phyloP scores from a whole-genome alignment of 2,329 filamentous ascomycete genomes.

The Fragosphaeria purpurea region DNA sequence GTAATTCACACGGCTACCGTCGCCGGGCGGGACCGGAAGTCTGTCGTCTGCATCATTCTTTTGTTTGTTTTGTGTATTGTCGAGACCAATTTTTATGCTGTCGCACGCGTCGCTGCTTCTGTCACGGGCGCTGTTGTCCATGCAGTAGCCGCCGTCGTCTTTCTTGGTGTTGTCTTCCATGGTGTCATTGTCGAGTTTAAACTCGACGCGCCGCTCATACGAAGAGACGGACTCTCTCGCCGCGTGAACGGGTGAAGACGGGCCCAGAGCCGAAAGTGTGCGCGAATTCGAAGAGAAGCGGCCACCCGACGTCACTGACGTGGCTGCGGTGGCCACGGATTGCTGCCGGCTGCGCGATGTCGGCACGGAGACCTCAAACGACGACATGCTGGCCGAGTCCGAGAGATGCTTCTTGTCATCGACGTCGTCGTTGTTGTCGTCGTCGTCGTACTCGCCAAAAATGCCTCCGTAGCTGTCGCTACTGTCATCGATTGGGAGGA shows the following conservation, averaged over 20 bases:
- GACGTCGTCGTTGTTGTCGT: background rate
- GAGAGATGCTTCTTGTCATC: constrained; percentile 9
- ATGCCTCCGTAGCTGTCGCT: background rate
- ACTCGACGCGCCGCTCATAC: constrained; percentile 9
- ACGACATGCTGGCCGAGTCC: constrained; percentile 19
- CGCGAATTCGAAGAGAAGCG: constrained; percentile 19
- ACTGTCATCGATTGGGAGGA: background rate
- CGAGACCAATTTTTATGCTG: background rate
- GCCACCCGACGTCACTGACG: constrained; percentile 28
- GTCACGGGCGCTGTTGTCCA: background rate
- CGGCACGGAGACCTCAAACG: constrained; percentile 23
- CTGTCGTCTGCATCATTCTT: too few relatives aligned
- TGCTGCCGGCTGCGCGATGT: constrained; percentile 23
- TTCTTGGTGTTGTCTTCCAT: background rate
- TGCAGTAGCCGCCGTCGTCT: background rate
- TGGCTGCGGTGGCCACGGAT: constrained; percentile 30
- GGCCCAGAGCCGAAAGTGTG: constrained; percentile 9
- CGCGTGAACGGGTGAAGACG: background rate
- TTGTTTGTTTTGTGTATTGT: too few relatives aligned
- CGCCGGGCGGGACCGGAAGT: too few relatives aligned
- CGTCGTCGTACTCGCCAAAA: background rate
- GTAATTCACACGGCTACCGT: too few relatives aligned
- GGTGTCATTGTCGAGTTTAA: background rate
- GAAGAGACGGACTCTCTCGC: background rate
- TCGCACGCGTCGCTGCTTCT: background rate